phyloP scores from a whole-genome alignment of 2,329 filamentous ascomycete genomes.

The Kalmusia sp. region DNA sequence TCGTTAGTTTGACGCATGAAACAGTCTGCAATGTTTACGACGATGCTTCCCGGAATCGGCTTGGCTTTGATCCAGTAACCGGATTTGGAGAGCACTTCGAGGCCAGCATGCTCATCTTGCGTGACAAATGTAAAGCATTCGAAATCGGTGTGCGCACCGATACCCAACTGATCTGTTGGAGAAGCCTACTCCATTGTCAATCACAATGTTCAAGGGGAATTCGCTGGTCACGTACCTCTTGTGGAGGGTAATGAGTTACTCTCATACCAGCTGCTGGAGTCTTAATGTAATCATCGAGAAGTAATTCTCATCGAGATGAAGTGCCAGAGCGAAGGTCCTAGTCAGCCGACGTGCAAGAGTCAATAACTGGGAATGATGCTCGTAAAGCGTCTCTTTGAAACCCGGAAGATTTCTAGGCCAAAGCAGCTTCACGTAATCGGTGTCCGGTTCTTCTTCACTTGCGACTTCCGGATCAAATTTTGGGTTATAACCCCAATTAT shows the following conservation, averaged over 20 bases:
- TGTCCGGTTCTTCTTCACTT: constrained; percentile 13
- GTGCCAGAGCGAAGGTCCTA: constrained; percentile 61
- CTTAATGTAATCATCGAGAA: constrained; percentile 62
- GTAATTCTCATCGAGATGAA: constrained; percentile 61
- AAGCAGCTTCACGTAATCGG: constrained; percentile 2
- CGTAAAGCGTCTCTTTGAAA: constrained; percentile 57
- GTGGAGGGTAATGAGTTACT: constrained; percentile 31
- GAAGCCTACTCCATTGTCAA: background rate
- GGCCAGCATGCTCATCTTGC: constrained; percentile 12
- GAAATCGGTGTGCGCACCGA: constrained; percentile 18
- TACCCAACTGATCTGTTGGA: background rate
- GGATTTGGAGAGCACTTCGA: constrained; percentile 46
- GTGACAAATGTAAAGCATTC: constrained; percentile 20
- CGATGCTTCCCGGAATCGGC: constrained; percentile 38
- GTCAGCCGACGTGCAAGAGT: constrained; percentile 60
- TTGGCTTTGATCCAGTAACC: constrained; percentile 44
- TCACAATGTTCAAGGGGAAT: background rate
- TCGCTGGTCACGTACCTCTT: background rate
- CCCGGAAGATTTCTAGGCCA: constrained; percentile 42
- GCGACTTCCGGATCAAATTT: constrained; percentile 22
- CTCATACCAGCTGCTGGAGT: constrained; percentile 53
- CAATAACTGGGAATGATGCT: constrained; percentile 59
- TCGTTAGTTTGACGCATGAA: constrained; percentile 57
- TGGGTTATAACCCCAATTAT: constrained; percentile 31
- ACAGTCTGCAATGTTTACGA: constrained; percentile 46